These are phyloP conservation scores for Fusarium lateritium DNA, from an alignment of 2,329 filamentous ascomycete species.

Conservation along the genomic window DNA sequence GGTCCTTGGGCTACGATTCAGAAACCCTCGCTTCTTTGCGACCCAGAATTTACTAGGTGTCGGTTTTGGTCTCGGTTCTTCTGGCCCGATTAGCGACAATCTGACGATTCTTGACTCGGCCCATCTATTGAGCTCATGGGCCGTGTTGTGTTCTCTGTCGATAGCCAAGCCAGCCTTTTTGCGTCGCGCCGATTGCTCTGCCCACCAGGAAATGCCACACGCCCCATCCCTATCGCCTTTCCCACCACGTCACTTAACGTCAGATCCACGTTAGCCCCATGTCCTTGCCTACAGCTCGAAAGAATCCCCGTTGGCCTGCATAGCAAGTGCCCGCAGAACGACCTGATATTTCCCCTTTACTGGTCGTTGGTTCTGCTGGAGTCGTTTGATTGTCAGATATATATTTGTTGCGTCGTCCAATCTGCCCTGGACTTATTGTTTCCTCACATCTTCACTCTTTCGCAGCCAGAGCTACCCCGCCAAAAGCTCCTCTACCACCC, in stretches of 20 bases:
- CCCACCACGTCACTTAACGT: conserved; percentile 51
- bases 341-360: conserved; percentile 34
- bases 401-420: conserved; percentile 39
- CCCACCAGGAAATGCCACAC: conserved; percentile 46
- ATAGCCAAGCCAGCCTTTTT: conserved; percentile 31
- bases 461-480: conserved; percentile 41
- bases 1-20: conserved; percentile 15
- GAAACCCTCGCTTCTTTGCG: conserved; percentile 14
- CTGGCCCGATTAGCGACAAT: conserved; percentile 43
- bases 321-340: conserved; percentile 43
- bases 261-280: conserved; percentile 49
- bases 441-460: conserved; percentile 32
- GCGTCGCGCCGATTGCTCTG: conserved; percentile 44
- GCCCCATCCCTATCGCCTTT: conserved; percentile 45
- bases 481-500: conserved; percentile 33
- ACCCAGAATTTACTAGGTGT: conserved; percentile 22
- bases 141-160: conserved; percentile 31
- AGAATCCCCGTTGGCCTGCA: conserved; percentile 44
- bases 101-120: conserved; percentile 41
- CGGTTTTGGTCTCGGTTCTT: conserved; percentile 33
- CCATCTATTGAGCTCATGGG: conserved; percentile 41
- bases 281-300: conserved; percentile 36
- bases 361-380: conserved; percentile 19
- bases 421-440: conserved; percentile 24
- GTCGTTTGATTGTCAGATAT: conserved; percentile 36